Base-by-base conservation (phyloP, 2,329 filamentous ascomycete species). In the Davidsoniella neocaledoniae region DNA sequence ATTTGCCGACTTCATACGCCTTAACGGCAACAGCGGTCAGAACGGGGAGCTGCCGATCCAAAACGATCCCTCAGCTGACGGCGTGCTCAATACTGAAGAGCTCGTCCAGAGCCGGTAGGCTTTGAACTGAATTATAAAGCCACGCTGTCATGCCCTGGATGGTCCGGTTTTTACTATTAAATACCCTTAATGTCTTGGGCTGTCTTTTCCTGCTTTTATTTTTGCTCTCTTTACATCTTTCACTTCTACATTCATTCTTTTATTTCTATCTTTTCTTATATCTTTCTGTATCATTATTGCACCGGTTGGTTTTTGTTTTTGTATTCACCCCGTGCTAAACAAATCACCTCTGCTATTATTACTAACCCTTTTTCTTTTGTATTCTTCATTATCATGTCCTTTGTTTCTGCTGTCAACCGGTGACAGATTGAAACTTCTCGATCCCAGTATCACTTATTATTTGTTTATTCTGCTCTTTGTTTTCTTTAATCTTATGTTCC, bases 231-330 rank as follows among this genome's bases (percentile, higher is more conserved):
- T 47, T 41, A 33, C 8, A 12, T 41, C 3, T 17, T 41, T 26
- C 26, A 41, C 10, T 48, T 42, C 17, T 48, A 14, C 19, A 33
- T 25, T 42, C 8, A 19, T 42, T 42, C 21, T 19, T 33, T 42
- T 43, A 29, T 43, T n/a, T 48, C 23, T 42, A 33, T 19, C 23
- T 42, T 43, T 36, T 43, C 14, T 48, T 43, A 21, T 48, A 37
- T 48, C 25, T n/a, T 25, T 40, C 26, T 33, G 26, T 33, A 33
- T 33, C 6, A 33, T 33, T 12, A 8, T 33, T 33, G 9, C 26
- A 33, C 26, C 2, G 26, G 8, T 33, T 33, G 26, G 5, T 23
- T 23, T 12, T 33, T 33, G 23, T n/a, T 14, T 26, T 47, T 37
- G 37, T 38, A 5, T 38, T 37, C 25, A 23, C 23, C 9, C 4